Conservation (phyloP, 2,329 filamentous ascomycete genomes). For the Aspergillus sp. region DNA sequence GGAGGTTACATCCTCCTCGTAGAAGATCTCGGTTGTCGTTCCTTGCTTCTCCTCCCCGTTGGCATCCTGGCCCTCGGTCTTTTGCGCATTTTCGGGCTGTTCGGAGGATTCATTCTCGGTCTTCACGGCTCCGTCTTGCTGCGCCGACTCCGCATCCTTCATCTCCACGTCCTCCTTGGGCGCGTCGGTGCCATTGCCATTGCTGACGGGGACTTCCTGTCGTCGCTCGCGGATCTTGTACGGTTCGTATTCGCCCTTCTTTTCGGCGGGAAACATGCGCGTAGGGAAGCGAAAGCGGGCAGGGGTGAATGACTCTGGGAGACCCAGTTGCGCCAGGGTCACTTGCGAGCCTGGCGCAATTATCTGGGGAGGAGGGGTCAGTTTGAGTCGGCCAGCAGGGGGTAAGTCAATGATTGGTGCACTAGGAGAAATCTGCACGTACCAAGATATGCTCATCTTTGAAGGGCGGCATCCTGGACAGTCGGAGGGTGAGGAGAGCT, state of each 20-base stretch:
- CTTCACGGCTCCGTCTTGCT: constrained; percentile 16
- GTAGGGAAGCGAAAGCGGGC: constrained; percentile 84
- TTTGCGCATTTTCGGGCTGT: constrained; percentile 29
- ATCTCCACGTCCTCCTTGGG: constrained; percentile 47
- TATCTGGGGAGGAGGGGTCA: constrained; percentile 37
- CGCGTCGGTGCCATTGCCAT: constrained; percentile 32
- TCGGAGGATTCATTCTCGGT: constrained; percentile 7
- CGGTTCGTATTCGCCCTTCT: constrained; percentile 77
- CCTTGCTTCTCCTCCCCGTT: constrained; percentile 35
- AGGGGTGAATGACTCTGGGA: constrained; percentile 86
- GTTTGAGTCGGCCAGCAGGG: constrained; percentile 6
- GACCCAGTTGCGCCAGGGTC: constrained; percentile 86
- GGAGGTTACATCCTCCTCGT: constrained; percentile 85
- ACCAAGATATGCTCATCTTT: constrained; percentile 57
- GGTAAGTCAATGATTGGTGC: neutral
- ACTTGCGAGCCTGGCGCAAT: constrained; percentile 74
- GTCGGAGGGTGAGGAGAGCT: constrained; percentile 14
- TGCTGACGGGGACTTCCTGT: constrained; percentile 31
- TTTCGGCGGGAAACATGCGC: constrained; percentile 84
- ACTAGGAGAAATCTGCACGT: constrained; percentile 22
- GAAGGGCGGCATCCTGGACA: constrained; percentile 50
- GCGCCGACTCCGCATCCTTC: constrained; percentile 43
- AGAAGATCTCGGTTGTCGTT: constrained; percentile 58
- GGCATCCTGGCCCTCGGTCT: constrained; percentile 21
- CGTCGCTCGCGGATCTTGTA: constrained; percentile 68